phyloP scores from a whole-genome alignment of 2,329 filamentous ascomycete genomes.

The Alternaria longipes region DNA sequence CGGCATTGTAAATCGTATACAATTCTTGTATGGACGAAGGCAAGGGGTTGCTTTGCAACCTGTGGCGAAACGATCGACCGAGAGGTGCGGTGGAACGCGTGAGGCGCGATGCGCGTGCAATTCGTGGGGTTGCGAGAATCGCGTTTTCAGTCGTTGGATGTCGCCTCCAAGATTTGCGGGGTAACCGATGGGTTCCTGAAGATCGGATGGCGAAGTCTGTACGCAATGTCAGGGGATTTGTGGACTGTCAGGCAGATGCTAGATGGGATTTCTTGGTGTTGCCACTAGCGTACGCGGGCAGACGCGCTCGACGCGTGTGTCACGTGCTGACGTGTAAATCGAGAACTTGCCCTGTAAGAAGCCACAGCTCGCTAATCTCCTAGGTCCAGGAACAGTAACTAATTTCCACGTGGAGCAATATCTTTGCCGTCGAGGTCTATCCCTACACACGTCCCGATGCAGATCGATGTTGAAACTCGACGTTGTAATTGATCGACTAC shows the following conservation, averaged over 20 bases:
- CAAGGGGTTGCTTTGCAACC: neutral
- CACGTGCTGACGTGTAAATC: slow-evolving; percentile 23
- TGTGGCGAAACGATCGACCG: neutral
- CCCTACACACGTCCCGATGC: neutral
- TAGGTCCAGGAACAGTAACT: neutral
- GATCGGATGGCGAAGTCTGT: slow-evolving; percentile 9
- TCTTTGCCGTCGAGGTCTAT: neutral
- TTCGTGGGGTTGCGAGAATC: neutral
- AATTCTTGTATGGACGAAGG: neutral
- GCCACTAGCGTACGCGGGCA: slow-evolving; percentile 27
- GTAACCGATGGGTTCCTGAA: slow-evolving; percentile 16
- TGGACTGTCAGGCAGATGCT: neutral
- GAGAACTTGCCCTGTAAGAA: neutral
- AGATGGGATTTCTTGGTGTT: neutral
- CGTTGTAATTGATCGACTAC: slow-evolving; percentile 4
- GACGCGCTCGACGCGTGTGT: slow-evolving; percentile 24
- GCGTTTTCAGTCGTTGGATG: neutral
- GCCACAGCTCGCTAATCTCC: neutral
- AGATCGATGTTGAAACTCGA: slow-evolving; percentile 1
- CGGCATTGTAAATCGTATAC: slow-evolving; percentile 37
- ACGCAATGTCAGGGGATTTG: neutral
- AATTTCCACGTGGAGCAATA: neutral
- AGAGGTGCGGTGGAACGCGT: neutral
- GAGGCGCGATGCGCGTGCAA: slow-evolving; percentile 10
- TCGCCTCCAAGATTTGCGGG: slow-evolving; percentile 7